Evolutionary conservation across 106 monocot species (phyloP), one percentile per base, ranked within the genome.

Genomic region (Acanthochlamys bracteata): DNA sequence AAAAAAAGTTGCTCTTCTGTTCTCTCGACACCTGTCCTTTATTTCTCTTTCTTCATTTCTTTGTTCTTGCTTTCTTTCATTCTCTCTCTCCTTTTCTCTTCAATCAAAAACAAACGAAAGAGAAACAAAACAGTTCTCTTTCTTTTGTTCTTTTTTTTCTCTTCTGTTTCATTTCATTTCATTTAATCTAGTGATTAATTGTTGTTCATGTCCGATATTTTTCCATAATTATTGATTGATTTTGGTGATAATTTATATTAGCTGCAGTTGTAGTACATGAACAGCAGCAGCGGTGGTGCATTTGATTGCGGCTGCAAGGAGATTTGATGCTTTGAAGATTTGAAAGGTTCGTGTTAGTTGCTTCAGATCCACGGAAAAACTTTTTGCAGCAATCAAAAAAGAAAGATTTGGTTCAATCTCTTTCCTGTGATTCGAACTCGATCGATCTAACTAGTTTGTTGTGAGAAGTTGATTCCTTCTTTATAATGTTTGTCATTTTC

Each of bases 281-380:
- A 49, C 17, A 17, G 49, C 49, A 49, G 49, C 9, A 14, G 17
- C 10, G 10, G 17, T 49, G 15, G 2, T 49, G 49, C 1, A 12
- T 49, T 49, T 33, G 49, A 49, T 43, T 43, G 43, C 13, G 13
- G 43, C 43, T 43, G 43, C 13, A 43, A 43, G 7, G 13, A 49
- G 49, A 49, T 49, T 49, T 14, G 10, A 14, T 10, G 17, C 12
- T 49, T 14, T n/a, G 49, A 49, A 49, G 49, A 6, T 4, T 49
- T 17, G 64, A 56, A 10, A 56, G 14, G n/a, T 63, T 10, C 3
- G 55, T 6, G 10, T 55, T 55, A 2, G 54, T 21, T 57, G 11
- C 78, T 82, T 79, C 54, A 76, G 79, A 86, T 79, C 82, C 70
- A 65, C 75, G 86, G 76, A 79, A 76, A 33, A 6, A 33, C 33